Evolutionary conservation across 2,329 filamentous ascomycete genomes (phyloP).

Genomic region (Peltaster fructicola): DNA sequence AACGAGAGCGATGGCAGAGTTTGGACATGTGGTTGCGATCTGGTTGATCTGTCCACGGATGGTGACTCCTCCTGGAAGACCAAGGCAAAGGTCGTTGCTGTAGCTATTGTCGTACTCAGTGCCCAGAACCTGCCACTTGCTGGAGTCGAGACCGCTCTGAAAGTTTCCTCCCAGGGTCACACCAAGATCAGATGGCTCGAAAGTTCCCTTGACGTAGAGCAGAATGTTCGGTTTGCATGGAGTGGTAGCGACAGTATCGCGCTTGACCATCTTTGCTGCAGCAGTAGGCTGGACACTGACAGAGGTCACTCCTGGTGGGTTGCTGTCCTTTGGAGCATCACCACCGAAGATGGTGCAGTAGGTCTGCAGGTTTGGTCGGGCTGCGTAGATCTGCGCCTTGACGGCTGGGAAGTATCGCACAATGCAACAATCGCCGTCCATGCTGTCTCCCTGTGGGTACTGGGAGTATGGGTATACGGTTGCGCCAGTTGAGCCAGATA

Average conservation of each 20-base stretch:
- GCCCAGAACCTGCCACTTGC: too few species aligned
- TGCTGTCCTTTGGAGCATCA: conserved; percentile 1
- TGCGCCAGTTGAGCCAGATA: conserved; percentile 3
- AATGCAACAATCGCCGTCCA: conserved; percentile 3
- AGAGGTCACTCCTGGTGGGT: conserved; percentile 1
- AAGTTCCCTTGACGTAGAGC: too few species aligned
- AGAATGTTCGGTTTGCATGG: too few species aligned
- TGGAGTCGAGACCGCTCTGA: too few species aligned
- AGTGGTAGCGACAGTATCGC: too few species aligned
- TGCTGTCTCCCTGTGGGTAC: conserved; percentile 1
- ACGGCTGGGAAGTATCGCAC: conserved; percentile 2
- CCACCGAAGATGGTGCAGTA: conserved; percentile 2
- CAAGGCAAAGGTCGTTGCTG: conserved; percentile 6
- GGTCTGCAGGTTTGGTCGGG: conserved; percentile 1
- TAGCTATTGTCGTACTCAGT: conserved; percentile 30
- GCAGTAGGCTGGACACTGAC: too few species aligned
- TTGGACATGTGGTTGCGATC: conserved; percentile 9
- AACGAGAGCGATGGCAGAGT: conserved; percentile 11
- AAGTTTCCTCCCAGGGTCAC: too few species aligned
- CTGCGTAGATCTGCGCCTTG: conserved; percentile 1
- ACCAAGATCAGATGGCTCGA: too few species aligned
- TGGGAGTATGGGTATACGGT: conserved; percentile 2
- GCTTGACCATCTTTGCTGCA: too few species aligned
- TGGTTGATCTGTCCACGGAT: conserved; percentile 9
- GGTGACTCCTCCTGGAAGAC: conserved; percentile 7